A percentile compares a stretch with the other conserved stretches of the same genome.
These are phyloP conservation scores for Plectosphaerella sp. DNA, from an alignment of 2,329 filamentous ascomycete species.

Conservation along the genomic window DNA sequence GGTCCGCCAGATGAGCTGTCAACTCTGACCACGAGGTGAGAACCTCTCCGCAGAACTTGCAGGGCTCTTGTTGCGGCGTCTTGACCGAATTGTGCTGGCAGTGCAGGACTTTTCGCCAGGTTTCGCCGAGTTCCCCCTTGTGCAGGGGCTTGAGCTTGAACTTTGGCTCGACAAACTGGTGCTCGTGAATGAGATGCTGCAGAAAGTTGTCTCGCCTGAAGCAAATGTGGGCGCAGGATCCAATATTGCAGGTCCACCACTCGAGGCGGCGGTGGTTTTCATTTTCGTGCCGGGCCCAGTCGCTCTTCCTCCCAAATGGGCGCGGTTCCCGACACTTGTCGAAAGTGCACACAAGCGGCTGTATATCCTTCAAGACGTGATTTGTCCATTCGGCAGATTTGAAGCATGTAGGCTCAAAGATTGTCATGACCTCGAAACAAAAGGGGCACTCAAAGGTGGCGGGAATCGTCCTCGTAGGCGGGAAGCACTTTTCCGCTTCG, in stretches of 20 bases:
- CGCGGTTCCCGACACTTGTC: conserved; percentile 77
- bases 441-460: conserved; percentile 87
- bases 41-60: conserved; percentile 78
- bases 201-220: conserved; percentile 90
- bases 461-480: conserved; percentile 70
- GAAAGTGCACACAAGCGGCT: conserved; percentile 92
- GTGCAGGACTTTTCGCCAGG: conserved; percentile 73
- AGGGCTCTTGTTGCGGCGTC: conserved; percentile 70
- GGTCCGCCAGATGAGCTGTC: conserved; percentile 87
- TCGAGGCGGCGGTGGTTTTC: conserved; percentile 86
- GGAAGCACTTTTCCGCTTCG: too few species aligned
- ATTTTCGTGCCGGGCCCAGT: conserved; percentile 93
- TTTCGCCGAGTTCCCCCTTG: conserved; percentile 59
- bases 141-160: conserved; percentile 68
- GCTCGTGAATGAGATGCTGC: conserved; percentile 86
- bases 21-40: conserved; percentile 89
- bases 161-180: conserved; percentile 80
- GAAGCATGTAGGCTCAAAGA: conserved; percentile 86
- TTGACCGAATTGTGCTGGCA: conserved; percentile 68
- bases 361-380: conserved; percentile 89
- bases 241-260: conserved; percentile 82
- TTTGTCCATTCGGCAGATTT: conserved; percentile 98
- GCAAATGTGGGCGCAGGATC: conserved; percentile 77
- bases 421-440: conserved; percentile 80
- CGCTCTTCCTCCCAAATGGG: conserved; percentile 91